Conservation (phyloP, 2,329 filamentous ascomycete genomes). For the Fusarium mexicanum region DNA sequence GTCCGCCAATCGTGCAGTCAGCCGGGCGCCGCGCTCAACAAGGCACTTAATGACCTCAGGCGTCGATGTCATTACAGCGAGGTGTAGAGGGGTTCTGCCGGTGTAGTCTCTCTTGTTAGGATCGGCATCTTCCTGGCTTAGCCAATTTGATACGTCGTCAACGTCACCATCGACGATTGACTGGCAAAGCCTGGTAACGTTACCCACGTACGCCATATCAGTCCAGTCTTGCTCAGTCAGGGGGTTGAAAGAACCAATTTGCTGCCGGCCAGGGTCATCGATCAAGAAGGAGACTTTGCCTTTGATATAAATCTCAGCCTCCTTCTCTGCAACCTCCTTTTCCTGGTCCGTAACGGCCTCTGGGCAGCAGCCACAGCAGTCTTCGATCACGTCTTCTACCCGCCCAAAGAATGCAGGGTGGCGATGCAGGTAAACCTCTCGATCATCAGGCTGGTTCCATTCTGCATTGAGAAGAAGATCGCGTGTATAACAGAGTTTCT, state of each 20-base stretch:
- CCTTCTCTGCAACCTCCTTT: constrained; percentile 74
- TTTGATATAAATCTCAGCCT: constrained; percentile 79
- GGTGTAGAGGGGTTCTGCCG: constrained; percentile 80
- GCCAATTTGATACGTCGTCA: constrained; percentile 76
- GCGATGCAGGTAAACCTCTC: constrained; percentile 81
- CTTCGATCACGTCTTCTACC: constrained; percentile 76
- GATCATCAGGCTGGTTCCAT: constrained; percentile 82
- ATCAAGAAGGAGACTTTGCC: constrained; percentile 78
- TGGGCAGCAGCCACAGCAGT: constrained; percentile 86
- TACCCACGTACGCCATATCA: constrained; percentile 88
- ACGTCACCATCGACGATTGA: constrained; percentile 81
- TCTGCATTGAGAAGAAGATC: constrained; percentile 86
- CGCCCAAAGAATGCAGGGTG: constrained; percentile 88
- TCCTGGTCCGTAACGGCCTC: constrained; percentile 75
- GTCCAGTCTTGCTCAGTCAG: constrained; percentile 87
- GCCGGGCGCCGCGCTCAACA: constrained; percentile 75
- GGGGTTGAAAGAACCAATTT: constrained; percentile 78
- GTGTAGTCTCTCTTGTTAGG: constrained; percentile 80
- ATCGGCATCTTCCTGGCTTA: constrained; percentile 72
- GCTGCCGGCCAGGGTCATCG: constrained; percentile 83
- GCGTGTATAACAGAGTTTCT: constrained; percentile 83
- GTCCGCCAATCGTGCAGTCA: constrained; percentile 80
- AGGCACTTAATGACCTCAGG: constrained; percentile 76
- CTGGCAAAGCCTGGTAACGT: constrained; percentile 79
- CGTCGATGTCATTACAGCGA: constrained; percentile 76